A percentile compares a stretch with the other conserved stretches of the same genome.
These are phyloP conservation scores for Pterulicium gracile DNA, from an alignment of 1,284 basidiomycete genomes.

Conservation along the genomic window DNA sequence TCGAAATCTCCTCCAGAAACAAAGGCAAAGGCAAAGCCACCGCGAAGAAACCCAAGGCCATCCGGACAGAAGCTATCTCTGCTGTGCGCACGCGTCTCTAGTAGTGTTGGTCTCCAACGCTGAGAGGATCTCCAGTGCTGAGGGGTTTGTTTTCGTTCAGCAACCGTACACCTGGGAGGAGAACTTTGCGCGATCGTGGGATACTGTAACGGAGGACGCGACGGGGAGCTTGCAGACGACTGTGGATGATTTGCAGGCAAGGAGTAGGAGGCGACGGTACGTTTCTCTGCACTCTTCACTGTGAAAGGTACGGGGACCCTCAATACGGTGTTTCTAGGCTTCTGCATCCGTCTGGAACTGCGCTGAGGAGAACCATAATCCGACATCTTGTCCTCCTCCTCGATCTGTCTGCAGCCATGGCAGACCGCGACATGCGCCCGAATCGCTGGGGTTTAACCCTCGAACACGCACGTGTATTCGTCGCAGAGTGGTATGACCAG, in stretches of 20 bases:
- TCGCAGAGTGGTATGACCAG: conserved; percentile 98
- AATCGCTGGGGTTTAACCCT: conserved; percentile 85
- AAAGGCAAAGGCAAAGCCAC: conserved; percentile 29
- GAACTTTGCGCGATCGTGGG: conserved; percentile 91
- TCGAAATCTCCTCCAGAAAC: conserved; percentile 29
- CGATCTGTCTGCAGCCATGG: conserved; percentile 88
- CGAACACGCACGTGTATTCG: conserved; percentile 84
- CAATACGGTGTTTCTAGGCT: conserved; percentile 32
- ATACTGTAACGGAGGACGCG: conserved; percentile 94
- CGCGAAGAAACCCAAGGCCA: conserved; percentile 35
- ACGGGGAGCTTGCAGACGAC: conserved; percentile 83
- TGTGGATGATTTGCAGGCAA: conserved; percentile 82
- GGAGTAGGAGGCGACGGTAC: conserved; percentile 75
- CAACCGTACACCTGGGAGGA: conserved; percentile 94
- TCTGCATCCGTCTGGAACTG: conserved; percentile 69
- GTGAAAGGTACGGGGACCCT: not conserved
- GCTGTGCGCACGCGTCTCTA: conserved; percentile 5
- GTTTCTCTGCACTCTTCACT: conserved; percentile 13
- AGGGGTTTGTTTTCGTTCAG: conserved; percentile 21
- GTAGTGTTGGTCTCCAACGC: conserved; percentile 10
- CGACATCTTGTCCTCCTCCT: conserved; percentile 87
- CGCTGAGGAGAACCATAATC: conserved; percentile 92
- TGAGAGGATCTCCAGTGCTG: conserved; percentile 2
- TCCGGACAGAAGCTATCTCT: conserved; percentile 32
- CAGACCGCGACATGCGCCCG: conserved; percentile 91